Evolutionary conservation across 768 basidiomycete genomes (phyloP), one percentile per base, ranked within the genome.

Genomic region (Suillus weaverae): DNA sequence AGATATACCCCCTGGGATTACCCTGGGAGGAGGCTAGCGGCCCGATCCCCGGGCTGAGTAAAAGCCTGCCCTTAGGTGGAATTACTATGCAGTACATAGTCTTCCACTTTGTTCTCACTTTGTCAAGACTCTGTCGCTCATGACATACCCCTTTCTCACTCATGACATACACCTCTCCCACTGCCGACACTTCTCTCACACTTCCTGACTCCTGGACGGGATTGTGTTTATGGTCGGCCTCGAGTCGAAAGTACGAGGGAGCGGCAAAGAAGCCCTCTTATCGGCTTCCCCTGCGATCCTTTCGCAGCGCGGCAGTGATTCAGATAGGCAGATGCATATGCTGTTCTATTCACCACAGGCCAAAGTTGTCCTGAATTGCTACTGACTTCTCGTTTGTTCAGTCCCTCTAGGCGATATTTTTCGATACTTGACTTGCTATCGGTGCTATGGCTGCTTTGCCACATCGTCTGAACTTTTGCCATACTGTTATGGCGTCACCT

Each of bases 181-280:
- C 26, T 57, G 26, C 10, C 1, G 53, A 35, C 53, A 54, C 32
- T 35, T 59, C 57, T 59, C 26, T 59, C 57, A 26, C 56, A 35
- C 39, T 30, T 59, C 57, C 22, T 26, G 26, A 39, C 32, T 32
- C 9, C 51, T 18, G 18, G 18, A 20, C 8, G 9, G 36, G n/a
- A 14, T 32, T 20, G 48, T 30, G 55, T n/a, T 13, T 61, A 32
- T 35, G 32, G 36, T 46, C 54, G 2, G 43, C 50, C 33, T 57
- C 32, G 64, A 66, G 64, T 36, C 63, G 64, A 38, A 57, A 54
- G 63, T 59, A 66, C 64, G 63, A 66, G 64, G 41, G 63, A 53
- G 57, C 10, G 60, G 38, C 39, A 18, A 26, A 18, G 16, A 26
- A 59, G 43, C 2, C 35, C 46, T 64, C 51, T 61, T 63, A 54